Base-by-base conservation (phyloP, 176 grass and related monocot genomes). In the Leersia perrieri region DNA sequence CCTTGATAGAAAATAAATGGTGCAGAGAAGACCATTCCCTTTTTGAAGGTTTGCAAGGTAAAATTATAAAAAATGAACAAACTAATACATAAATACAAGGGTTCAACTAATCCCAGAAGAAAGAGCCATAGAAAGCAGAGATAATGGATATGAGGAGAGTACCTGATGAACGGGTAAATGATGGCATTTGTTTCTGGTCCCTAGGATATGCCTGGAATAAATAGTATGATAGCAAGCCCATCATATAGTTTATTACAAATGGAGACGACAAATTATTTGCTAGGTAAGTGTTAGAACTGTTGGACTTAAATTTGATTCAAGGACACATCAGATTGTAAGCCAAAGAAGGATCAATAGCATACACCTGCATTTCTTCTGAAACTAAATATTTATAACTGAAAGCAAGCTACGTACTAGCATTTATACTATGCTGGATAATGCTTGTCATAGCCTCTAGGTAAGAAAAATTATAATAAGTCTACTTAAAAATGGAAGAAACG, bases 131-230 rank as follows among this genome's bases (percentile, higher is more conserved):
- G 18, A 57, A 20, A 75, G 23, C 27, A 60, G 27, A 25, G 63
- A 36, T 64, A 58, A 23, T 58, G n/a, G 11, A 66, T 15, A 82
- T 77, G 42, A 73, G 35, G 49, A 8, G 73, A 70, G 66, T 90
- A 96, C 90, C 90, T 89, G 88, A 65, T 31, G 26, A 74, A 87
- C 69, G 90, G 76, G 47, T 87, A 41, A 64, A 89, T 34, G 69
- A 76, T 66, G 49, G 12, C 75, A 66, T 71, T 88, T 83, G 83
- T 51, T 84, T 85, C 76, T 97, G 92, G 74, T 89, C 80, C 15
- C 67, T 88, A 31, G 78, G 75, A 67, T 55, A 80, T 76, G 79
- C 65, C 94, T 97, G 86, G 78, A 74, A 88, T 79, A 78, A 84
- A n/a, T 28, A 49, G 63, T 57, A 64, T 47, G 33, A 60, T 60